phyloP scores from a whole-genome alignment of 2,329 filamentous ascomycete species.

The Trichoderma semiorbis region DNA sequence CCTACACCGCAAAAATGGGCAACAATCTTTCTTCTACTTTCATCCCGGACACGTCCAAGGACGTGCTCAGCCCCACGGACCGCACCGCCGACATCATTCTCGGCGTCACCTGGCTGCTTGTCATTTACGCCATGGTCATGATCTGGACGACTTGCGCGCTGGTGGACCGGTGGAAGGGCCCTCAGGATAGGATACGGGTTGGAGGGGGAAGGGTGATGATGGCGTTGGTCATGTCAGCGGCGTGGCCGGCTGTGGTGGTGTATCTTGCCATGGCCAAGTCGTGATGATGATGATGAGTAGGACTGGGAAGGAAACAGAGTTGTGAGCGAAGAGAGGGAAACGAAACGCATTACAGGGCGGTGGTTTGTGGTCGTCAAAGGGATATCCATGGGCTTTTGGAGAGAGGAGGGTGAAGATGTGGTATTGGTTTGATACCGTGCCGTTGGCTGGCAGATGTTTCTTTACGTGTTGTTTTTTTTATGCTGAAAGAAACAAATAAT shows the following conservation, averaged over 20 bases:
- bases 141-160: constrained; percentile 42
- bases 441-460: background rate
- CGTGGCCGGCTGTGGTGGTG: constrained; percentile 36
- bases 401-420: background rate
- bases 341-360: background rate
- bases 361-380: background rate
- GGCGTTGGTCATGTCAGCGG: constrained; percentile 33
- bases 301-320: background rate
- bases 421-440: constrained; percentile 13
- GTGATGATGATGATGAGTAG: background rate
- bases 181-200: constrained; percentile 33
- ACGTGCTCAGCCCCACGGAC: constrained; percentile 33
- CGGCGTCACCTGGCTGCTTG: constrained; percentile 33
- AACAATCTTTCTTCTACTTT: constrained; percentile 39
- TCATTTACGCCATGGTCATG: constrained; percentile 39
- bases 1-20: constrained; percentile 33
- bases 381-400: background rate
- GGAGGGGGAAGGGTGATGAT: constrained; percentile 29
- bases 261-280: constrained; percentile 30
- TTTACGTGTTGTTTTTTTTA: background rate
- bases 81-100: constrained; percentile 31
- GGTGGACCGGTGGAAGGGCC: constrained; percentile 42
- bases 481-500: background rate
- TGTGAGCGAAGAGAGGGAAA: background rate
- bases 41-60: constrained; percentile 37